Evolutionary conservation across 1,284 basidiomycete genomes (phyloP).

Genomic region (Naganishia sp.): DNA sequence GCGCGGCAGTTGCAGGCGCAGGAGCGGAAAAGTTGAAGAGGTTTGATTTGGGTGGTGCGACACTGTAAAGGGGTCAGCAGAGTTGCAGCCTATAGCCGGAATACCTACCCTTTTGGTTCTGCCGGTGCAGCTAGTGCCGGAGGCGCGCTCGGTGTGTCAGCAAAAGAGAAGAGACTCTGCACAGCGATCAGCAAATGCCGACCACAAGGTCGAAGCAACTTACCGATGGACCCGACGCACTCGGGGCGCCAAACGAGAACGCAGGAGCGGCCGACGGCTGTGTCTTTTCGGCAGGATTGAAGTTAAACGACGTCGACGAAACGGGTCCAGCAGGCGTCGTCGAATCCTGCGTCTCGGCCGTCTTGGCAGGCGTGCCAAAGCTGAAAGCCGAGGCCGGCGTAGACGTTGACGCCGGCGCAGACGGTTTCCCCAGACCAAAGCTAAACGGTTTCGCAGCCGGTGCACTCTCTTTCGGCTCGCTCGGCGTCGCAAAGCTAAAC

Average conservation of each 20-base stretch:
- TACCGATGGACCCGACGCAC: constrained; percentile 17
- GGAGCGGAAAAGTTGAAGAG: constrained; percentile 21
- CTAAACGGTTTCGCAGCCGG: not conserved
- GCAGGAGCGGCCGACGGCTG: not conserved
- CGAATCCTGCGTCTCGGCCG: not conserved
- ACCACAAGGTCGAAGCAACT: not conserved
- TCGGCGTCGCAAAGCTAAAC: not conserved
- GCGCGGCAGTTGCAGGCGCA: not conserved
- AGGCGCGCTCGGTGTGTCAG: not conserved
- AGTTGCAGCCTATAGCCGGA: not conserved
- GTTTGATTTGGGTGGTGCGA: constrained; percentile 16
- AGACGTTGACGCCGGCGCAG: constrained; percentile 6
- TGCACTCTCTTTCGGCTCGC: not conserved
- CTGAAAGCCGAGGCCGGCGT: constrained; percentile 12
- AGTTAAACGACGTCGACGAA: constrained; percentile 5
- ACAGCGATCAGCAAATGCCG: not conserved
- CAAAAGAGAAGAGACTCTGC: constrained; percentile 5
- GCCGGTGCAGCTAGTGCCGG: not conserved
- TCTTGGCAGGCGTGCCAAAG: constrained; percentile 22
- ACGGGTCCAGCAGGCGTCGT: constrained; percentile 8
- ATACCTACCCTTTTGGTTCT: constrained; percentile 22
- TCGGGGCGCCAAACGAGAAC: constrained; percentile 15
- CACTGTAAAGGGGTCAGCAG: not conserved
- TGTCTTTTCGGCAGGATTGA: constrained; percentile 10
- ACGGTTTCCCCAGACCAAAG: constrained; percentile 15